Evolutionary conservation across 345 rosid genomes (phyloP).

Genomic region (Citrus mangshanensis): DNA sequence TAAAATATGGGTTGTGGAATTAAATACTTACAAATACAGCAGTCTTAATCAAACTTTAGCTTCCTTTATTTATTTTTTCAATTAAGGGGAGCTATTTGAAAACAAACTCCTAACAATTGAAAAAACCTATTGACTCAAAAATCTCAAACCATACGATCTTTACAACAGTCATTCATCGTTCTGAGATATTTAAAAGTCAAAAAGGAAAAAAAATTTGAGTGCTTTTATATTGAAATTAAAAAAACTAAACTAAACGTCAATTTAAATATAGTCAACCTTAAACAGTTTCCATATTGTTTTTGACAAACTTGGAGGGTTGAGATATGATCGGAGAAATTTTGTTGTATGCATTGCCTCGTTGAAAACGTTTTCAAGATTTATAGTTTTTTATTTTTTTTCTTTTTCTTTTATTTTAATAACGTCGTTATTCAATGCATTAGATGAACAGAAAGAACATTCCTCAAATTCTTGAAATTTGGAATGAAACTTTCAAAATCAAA

Average conservation of each 20-base stretch:
- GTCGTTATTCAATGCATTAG: no score
- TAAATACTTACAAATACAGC: no score
- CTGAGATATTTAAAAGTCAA: background rate
- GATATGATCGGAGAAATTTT: background rate
- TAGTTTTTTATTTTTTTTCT: background rate
- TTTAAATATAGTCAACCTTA: background rate
- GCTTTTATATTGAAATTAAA: background rate
- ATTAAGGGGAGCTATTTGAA: background rate
- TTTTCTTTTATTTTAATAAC: background rate
- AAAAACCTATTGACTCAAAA: background rate
- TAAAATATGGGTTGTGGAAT: no score
- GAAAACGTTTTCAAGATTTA: background rate
- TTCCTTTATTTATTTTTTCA: no score
- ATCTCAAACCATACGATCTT: no score
- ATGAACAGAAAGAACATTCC: no score
- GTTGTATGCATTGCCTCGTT: background rate
- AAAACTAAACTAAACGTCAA: no score
- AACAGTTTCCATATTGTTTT: no score
- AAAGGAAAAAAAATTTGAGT: background rate
- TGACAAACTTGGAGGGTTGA: background rate
- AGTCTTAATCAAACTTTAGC: no score
- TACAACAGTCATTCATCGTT: background rate
- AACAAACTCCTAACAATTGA: background rate
- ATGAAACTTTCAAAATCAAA: no score
- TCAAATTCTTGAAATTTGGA: no score